Evolutionary conservation across 179 eudicot species (phyloP), one percentile per base, ranked within the genome.

Genomic region (Dionaea muscipula): DNA sequence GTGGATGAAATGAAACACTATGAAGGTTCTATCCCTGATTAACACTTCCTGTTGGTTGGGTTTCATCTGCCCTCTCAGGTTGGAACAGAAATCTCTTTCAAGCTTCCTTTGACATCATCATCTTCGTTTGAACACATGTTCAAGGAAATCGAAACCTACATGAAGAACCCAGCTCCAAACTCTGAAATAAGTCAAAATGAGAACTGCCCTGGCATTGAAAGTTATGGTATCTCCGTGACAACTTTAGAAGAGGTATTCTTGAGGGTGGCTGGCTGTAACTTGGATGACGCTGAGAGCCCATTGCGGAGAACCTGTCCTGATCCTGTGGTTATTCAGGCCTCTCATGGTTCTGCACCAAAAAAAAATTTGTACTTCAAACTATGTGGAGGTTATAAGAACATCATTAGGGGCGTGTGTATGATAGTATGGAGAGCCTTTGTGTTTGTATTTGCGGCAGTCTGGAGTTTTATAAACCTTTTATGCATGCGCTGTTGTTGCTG

Each of bases 191-290:
- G 41, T 51, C 66, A 60, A 26, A 26, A 10, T 47, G 79, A 64
- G 61, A 54, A 51, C 55, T 66, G 60, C 51, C 52, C 67, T 66
- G 96, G 95, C 67, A 83, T 93, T 68, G 90, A 93, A 75, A 85
- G 96, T 71, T 93, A 85, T 62, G 99, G 99, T 33, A 85, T 93
- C 47, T 88, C 99, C 54, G 94, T 93, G 54, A 93, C 99, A 39
- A 93, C 99, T 52, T 77, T 88, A 67, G 96, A 93, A 72, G 99
- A 93, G 68, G 96, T 93, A 56, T 93, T 93, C 72, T 69, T 93
- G 72, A 85, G 85, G 64, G 99, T 93, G 52, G 94, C 96, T 58
- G 96, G 94, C 47, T 78, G 84, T 45, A 86, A 93, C 55, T 64
- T 72, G 64, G 83, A 78, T 62, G 90, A 83, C 57, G 57, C 66